A percentile compares a stretch with the other conserved stretches of the same genome.
Evolutionary conservation across 305 asterid species (phyloP).

Genomic region (Fraxinus angustifolia): DNA sequence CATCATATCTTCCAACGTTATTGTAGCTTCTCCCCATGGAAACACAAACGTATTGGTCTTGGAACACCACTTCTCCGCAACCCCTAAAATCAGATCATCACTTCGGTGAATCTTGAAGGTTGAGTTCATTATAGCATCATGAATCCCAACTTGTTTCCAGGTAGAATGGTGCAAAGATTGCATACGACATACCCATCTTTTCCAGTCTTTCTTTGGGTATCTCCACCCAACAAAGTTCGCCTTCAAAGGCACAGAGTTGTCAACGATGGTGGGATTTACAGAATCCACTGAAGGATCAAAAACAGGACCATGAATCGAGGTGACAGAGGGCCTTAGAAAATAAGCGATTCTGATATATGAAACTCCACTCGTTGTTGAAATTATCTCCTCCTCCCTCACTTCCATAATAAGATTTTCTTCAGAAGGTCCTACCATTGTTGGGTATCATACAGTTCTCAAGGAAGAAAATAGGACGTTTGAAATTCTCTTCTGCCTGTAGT

Average conservation of each 20-base stretch:
- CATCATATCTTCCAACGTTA: slow-evolving; percentile 6
- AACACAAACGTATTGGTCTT: slow-evolving; percentile 5
- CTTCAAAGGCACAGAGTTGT: background rate
- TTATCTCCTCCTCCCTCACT: background rate
- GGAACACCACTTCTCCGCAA: slow-evolving; percentile 8
- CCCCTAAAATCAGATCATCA: slow-evolving; percentile 2
- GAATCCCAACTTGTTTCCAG: background rate
- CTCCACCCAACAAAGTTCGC: background rate
- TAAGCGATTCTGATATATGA: background rate
- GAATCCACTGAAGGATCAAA: background rate
- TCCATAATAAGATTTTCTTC: background rate
- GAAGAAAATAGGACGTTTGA: background rate
- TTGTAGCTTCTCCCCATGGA: slow-evolving; percentile 12
- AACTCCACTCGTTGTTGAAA: background rate
- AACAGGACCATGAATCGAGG: background rate
- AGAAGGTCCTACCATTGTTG: background rate
- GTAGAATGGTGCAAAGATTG: background rate
- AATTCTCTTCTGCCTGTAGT: background rate
- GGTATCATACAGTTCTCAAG: background rate
- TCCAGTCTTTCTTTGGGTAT: slow-evolving; percentile 22
- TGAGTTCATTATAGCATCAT: background rate
- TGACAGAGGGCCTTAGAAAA: background rate
- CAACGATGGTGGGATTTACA: background rate
- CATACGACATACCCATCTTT: slow-evolving; percentile 1
- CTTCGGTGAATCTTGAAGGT: background rate